Percentiles rank a stretch among this genome's conserved stretches.
Evolutionary conservation across 176 grass and related monocot species (phyloP).

Genomic region (Musa itinerans): DNA sequence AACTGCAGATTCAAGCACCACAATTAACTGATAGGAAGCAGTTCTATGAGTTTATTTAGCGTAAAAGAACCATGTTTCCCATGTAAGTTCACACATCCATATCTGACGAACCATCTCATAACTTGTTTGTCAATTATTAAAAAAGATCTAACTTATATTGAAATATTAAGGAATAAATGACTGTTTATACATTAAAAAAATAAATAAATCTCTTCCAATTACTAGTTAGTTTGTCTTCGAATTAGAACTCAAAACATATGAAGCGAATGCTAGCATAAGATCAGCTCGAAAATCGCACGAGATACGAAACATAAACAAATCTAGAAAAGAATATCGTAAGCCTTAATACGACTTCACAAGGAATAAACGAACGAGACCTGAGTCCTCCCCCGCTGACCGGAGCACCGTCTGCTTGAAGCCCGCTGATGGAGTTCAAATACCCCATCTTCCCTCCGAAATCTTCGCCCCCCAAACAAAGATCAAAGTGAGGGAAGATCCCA

Average conservation of each 20-base stretch:
- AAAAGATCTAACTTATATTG: too few relatives aligned
- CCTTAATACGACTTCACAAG: background rate
- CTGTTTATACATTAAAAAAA: too few relatives aligned
- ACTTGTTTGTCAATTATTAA: background rate
- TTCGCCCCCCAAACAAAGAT: background rate
- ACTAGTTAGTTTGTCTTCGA: background rate
- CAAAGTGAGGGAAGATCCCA: background rate
- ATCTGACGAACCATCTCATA: background rate
- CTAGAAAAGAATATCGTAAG: background rate
- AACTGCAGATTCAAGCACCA: background rate
- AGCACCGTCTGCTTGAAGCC: slow-evolving; percentile 20
- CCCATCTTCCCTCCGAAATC: slow-evolving; percentile 17
- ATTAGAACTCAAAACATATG: background rate
- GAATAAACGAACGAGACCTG: slow-evolving; percentile 13
- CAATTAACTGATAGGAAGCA: background rate
- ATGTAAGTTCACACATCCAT: background rate
- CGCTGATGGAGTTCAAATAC: slow-evolving; percentile 22
- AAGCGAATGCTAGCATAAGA: background rate
- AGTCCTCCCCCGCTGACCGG: slow-evolving; percentile 35
- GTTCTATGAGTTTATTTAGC: background rate
- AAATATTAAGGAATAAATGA: too few relatives aligned
- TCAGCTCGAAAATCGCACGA: background rate
- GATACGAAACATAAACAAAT: background rate
- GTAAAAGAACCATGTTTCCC: background rate
- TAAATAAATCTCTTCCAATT: too few relatives aligned